Evolutionary conservation across 495 filamentous ascomycete genomes (phyloP).

Genomic region (Annulohypoxylon nitens): DNA sequence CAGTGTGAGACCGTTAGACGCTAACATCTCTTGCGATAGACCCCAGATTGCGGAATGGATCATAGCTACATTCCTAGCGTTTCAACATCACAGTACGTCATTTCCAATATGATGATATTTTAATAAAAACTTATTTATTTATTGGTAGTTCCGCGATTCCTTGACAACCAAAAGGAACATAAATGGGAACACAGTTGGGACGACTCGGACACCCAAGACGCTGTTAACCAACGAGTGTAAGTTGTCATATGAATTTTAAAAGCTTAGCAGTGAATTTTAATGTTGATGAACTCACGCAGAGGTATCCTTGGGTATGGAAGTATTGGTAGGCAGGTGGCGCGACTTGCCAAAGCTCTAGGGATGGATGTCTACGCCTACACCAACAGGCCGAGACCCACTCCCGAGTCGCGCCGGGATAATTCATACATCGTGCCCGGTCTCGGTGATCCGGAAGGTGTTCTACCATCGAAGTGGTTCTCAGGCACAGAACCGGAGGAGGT

Average conservation of each 20-base stretch:
- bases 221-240: slow-evolving; percentile 62
- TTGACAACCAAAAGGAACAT: slow-evolving; percentile 65
- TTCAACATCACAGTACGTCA: slow-evolving; percentile 61
- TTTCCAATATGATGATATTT: not conserved
- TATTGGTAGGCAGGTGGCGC: slow-evolving; percentile 82
- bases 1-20: not conserved
- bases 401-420: slow-evolving; percentile 69
- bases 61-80: slow-evolving; percentile 64
- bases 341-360: slow-evolving; percentile 77
- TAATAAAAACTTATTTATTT: not conserved
- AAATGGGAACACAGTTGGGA: slow-evolving; percentile 61
- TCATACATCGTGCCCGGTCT: slow-evolving; percentile 81
- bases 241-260: slow-evolving; percentile 3
- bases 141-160: slow-evolving; percentile 64
- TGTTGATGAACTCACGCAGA: slow-evolving; percentile 48
- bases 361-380: slow-evolving; percentile 89
- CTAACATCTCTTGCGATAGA: slow-evolving; percentile 36
- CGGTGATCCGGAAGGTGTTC: slow-evolving; percentile 78
- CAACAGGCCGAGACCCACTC: slow-evolving; percentile 68
- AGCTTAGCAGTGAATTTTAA: not conserved
- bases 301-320: slow-evolving; percentile 88
- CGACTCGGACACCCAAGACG: slow-evolving; percentile 57
- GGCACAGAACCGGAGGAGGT: slow-evolving; percentile 72
- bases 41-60: slow-evolving; percentile 90
- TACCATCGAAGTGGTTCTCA: slow-evolving; percentile 80